Evolutionary conservation across 768 basidiomycete species (phyloP), one percentile per base, ranked within the genome.

Genomic region (Panaeolus papilionaceus): DNA sequence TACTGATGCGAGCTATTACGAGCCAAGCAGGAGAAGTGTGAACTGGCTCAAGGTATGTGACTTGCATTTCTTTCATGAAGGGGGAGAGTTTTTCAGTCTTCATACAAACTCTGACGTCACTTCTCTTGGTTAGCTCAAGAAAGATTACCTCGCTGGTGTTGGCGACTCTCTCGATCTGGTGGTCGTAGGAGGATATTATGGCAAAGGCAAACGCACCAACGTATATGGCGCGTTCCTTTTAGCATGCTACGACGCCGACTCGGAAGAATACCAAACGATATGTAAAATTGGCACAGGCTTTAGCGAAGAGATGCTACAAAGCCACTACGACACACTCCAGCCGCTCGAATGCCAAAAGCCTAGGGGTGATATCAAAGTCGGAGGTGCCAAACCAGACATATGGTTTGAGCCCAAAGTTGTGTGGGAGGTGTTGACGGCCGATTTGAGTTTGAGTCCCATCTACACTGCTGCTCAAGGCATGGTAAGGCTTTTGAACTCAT

Each of bases 231-330:
- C 98, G 12, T 99, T 98, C 88, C 86, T 99, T 26, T 88, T 99
- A 42, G 98, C 98, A 8, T 98, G 97, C 79, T 99, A 95, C 76
- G 98, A 99, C 77, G 83, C 89, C 66, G 98, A 99, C 71, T 86
- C 92, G 20, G 97, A 98, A 77, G 93, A 94, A 75, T 99, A 87
- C 76, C 98, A 99, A 75, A 96, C 96, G 4, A 95, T 99, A 64
- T 99, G 98, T 86, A 99, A 99, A 78, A 98, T 99, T 71, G 98
- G 98, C 9, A 99, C 98, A 0, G 98, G 98, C 1, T 99, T 99
- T 81, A 93, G 92, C 66, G 98, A 99, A 73, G 98, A 99, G 75
- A 85, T 87, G 67, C 78, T 99, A 39, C 89, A 92, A 74, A 79
- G 85, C 16, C 94, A 97, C 73, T 92, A 91, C 78, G 88, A 92